These are phyloP conservation scores for Linaria vulgaris DNA, from an alignment of 257 asterid genomes.

Conservation along the genomic window DNA sequence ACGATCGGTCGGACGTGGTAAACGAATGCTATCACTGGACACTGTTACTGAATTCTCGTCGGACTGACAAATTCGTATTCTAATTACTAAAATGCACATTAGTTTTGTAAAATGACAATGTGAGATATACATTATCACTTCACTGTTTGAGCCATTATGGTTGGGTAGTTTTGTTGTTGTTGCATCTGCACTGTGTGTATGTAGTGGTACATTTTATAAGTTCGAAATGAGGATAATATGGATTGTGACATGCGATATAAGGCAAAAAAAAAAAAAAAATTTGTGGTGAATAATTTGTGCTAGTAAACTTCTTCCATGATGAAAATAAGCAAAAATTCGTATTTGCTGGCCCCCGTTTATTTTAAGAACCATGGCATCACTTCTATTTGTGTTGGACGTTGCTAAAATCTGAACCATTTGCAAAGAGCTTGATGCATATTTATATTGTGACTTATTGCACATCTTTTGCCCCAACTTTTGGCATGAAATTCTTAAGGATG, in stretches of 20 bases:
- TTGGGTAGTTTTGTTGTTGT: neutral
- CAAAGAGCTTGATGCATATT: neutral
- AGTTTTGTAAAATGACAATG: conserved; percentile 5
- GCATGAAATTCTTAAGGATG: neutral
- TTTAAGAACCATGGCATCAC: no score
- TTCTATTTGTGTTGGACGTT: no score
- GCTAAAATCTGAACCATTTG: neutral
- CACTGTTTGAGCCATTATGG: neutral
- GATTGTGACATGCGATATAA: neutral
- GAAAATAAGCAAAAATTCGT: no score
- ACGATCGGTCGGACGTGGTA: neutral
- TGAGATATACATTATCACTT: neutral
- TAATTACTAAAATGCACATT: neutral
- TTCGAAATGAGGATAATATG: neutral
- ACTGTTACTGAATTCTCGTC: conserved; percentile 1
- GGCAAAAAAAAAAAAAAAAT: no score
- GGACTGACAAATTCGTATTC: conserved; percentile 13
- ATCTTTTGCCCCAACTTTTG: neutral
- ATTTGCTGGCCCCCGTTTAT: no score
- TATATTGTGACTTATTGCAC: neutral
- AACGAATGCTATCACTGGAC: neutral
- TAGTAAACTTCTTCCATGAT: no score
- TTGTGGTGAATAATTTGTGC: no score
- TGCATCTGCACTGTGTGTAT: neutral
- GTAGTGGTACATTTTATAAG: neutral